Percentiles rank a stretch among this genome's conserved stretches.
Evolutionary conservation across 768 basidiomycete species (phyloP).

Genomic region (Trametes gibbosa): DNA sequence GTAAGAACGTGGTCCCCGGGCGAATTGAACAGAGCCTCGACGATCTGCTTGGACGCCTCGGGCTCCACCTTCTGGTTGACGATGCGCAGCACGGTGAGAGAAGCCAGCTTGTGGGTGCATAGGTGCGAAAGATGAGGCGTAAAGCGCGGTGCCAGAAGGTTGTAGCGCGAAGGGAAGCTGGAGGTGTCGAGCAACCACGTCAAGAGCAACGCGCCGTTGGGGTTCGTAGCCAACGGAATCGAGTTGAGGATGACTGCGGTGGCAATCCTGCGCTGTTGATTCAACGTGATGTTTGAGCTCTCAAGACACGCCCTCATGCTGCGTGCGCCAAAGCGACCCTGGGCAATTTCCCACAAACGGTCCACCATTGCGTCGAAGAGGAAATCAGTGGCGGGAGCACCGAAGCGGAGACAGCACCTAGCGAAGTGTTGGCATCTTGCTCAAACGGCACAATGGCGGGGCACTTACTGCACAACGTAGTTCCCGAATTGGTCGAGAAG

Average conservation of each 20-base stretch:
- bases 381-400: conserved; percentile 87
- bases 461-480: conserved; percentile 84
- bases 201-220: conserved; percentile 91
- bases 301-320: conserved; percentile 98
- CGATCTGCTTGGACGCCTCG: conserved; percentile 80
- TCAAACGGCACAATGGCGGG: neutral
- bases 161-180: conserved; percentile 93
- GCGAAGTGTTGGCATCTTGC: conserved; percentile 3
- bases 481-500: conserved; percentile 93
- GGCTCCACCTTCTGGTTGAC: conserved; percentile 96
- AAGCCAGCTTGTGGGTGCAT: conserved; percentile 97
- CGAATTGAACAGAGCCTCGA: conserved; percentile 89
- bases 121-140: conserved; percentile 95
- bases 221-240: conserved; percentile 95
- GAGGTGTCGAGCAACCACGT: conserved; percentile 98
- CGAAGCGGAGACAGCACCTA: conserved; percentile 89
- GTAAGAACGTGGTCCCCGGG: conserved; percentile 87
- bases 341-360: conserved; percentile 97
- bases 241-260: conserved; percentile 95
- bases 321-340: conserved; percentile 95
- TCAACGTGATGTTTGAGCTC: conserved; percentile 79
- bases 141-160: conserved; percentile 91
- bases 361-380: conserved; percentile 98
- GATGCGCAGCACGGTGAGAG: conserved; percentile 90
- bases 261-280: conserved; percentile 93